Percentiles rank a stretch among this genome's conserved stretches.
Evolutionary conservation across 768 basidiomycete genomes (phyloP).

Genomic region (Omphalotus guepiniiformis): DNA sequence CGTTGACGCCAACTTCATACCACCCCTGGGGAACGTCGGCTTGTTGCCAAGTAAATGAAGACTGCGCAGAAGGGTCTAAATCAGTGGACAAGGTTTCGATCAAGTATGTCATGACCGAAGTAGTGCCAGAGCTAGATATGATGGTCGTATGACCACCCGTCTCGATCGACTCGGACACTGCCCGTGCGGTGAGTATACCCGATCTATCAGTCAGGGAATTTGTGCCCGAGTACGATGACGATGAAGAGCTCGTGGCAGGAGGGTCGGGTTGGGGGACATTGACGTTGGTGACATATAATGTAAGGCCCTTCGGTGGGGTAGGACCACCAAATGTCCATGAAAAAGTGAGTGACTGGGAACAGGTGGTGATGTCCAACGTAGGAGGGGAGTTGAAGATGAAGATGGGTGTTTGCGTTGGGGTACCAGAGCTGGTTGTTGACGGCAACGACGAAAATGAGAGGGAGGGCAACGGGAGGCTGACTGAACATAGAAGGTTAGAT

Average conservation of each 20-base stretch:
- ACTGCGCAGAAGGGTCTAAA: neutral
- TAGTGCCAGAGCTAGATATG: neutral
- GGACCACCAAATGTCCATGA: neutral
- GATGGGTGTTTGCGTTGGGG: no score
- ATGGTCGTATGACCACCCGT: slow-evolving; percentile 4
- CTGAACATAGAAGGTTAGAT: no score
- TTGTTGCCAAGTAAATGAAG: neutral
- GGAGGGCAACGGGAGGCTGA: no score
- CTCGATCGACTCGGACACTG: neutral
- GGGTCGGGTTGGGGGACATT: slow-evolving; percentile 1
- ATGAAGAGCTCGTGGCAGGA: neutral
- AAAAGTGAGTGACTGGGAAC: neutral
- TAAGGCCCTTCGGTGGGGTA: neutral
- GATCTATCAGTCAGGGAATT: neutral
- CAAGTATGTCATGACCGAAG: neutral
- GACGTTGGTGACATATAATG: slow-evolving; percentile 4
- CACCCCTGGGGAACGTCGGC: slow-evolving; percentile 2
- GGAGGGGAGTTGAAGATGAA: neutral
- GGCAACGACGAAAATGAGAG: no score
- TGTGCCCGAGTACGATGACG: neutral
- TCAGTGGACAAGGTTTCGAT: slow-evolving; percentile 3
- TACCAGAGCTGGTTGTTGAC: no score
- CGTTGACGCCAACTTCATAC: slow-evolving; percentile 1
- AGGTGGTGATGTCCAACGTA: neutral
- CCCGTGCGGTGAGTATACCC: neutral